Base-by-base conservation (phyloP, 2,329 filamentous ascomycete species). In the Monilinia laxa region DNA sequence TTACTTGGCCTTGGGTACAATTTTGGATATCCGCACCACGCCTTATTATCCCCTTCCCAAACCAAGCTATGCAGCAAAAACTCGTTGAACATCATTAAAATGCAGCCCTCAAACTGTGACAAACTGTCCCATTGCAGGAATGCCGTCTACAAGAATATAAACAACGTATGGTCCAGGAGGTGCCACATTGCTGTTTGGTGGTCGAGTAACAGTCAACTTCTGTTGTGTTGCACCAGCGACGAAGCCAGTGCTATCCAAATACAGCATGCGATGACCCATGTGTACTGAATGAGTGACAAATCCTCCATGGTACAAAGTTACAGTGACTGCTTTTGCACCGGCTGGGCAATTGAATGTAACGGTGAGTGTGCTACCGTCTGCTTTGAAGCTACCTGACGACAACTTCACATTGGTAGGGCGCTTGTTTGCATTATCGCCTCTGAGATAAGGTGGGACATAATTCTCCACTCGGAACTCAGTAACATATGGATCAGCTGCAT, bases 391-490 rank as follows among this genome's bases (percentile, higher is more conserved):
- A 62, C 78, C 81, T 49, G 74, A 77, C 11, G 80, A 81, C 20
- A 87, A 75, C 4, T 70, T 68, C 62, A 87, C 78, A 57, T 80
- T 76, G 3, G 78, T 80, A 4, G 86, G 84, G 57, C 85, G 80
- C 58, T 74, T 78, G 38, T 76, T 75, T 2, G 79, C 80, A 59
- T 83, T 83, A 52, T 78, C 80, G 18, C 83, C 84, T 57, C 80
- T 78, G 23, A 88, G 80, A 71, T 88, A 88, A 3, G 85, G 84
- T 52, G 86, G 86, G 38, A 83, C 84, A 73, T 85, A 88, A 65
- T 82, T 83, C 74, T 88, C 86, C 54, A 87, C 84, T 47, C 85
- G 81, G 78, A 86, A 87, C 69, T 88, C 85, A 1, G 85, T 88
- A 23, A 81, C 78, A 73, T 79, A 88, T 12, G 81, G 82, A 67